These are phyloP conservation scores for Anethum foeniculum DNA, from an alignment of 140 eudicot species.

Conservation along the genomic window DNA sequence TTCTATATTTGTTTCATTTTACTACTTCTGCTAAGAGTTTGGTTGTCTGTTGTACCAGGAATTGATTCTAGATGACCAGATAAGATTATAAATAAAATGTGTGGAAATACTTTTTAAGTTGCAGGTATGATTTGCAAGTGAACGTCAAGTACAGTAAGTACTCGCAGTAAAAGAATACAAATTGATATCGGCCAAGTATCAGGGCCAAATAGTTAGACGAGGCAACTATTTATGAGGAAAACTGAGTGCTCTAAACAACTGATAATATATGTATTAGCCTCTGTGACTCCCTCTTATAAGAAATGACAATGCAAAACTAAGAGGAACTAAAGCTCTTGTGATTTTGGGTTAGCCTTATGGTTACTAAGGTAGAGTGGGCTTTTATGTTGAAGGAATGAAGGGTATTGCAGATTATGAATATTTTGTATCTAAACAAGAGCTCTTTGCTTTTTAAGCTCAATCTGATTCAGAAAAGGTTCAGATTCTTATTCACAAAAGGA, in stretches of 20 bases:
- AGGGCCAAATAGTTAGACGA: background rate
- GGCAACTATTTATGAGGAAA: background rate
- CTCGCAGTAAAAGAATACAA: background rate
- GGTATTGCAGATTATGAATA: constrained; percentile 4
- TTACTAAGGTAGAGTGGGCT: background rate
- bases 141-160: too few relatives aligned
- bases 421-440: background rate
- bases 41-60: too few relatives aligned
- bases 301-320: background rate
- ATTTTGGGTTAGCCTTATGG: background rate
- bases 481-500: too few relatives aligned
- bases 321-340: background rate
- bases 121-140: too few relatives aligned
- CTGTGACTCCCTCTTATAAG: background rate
- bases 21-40: too few relatives aligned
- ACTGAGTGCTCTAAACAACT: background rate
- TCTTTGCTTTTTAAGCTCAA: constrained; percentile 3
- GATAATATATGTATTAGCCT: background rate
- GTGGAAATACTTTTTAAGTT: too few relatives aligned
- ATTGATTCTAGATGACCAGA: too few relatives aligned
- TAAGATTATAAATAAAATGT: too few relatives aligned
- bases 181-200: background rate
- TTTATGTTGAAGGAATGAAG: background rate
- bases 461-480: background rate
- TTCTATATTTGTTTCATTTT: too few relatives aligned